A percentile compares a stretch with the other conserved stretches of the same genome.
Evolutionary conservation across 1,139 yeast species (phyloP).

Genomic region (Pichia sp.): DNA sequence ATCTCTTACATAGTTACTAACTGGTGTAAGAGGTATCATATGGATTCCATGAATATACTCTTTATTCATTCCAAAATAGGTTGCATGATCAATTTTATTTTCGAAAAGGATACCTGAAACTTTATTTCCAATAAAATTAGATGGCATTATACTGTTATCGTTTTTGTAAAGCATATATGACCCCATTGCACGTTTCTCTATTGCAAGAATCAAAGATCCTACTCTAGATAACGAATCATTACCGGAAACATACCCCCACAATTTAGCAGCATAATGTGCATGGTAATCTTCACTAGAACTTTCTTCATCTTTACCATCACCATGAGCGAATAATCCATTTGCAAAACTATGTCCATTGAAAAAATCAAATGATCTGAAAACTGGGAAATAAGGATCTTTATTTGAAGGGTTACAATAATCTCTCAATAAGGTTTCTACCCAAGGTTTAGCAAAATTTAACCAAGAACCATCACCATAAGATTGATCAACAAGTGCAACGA

Average conservation of each 20-base stretch:
- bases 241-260: conserved; percentile 58
- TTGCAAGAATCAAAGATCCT: conserved; percentile 55
- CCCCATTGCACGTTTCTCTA: conserved; percentile 52
- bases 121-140: conserved; percentile 49
- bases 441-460: conserved; percentile 42
- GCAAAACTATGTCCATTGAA: conserved; percentile 80
- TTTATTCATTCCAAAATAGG: conserved; percentile 68
- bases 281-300: conserved; percentile 73
- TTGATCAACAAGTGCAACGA: conserved; percentile 49
- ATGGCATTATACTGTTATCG: conserved; percentile 50
- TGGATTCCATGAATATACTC: conserved; percentile 95
- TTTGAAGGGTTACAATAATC: conserved; percentile 64
- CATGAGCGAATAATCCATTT: conserved; percentile 62
- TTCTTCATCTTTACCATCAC: conserved; percentile 77
- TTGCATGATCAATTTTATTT: conserved; percentile 86
- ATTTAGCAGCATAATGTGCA: conserved; percentile 60
- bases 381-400: conserved; percentile 58
- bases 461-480: conserved; percentile 41
- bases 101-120: conserved; percentile 77
- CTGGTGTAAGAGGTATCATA: conserved; percentile 85
- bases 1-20: conserved; percentile 66
- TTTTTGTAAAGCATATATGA: conserved; percentile 50
- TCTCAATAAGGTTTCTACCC: conserved; percentile 55
- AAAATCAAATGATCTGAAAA: conserved; percentile 71
- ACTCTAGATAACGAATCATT: conserved; percentile 46